A percentile compares a stretch with the other conserved stretches of the same genome.
Evolutionary conservation across 208 protist species (phyloP).

Genomic region (Balamuthia mandrillaris): DNA sequence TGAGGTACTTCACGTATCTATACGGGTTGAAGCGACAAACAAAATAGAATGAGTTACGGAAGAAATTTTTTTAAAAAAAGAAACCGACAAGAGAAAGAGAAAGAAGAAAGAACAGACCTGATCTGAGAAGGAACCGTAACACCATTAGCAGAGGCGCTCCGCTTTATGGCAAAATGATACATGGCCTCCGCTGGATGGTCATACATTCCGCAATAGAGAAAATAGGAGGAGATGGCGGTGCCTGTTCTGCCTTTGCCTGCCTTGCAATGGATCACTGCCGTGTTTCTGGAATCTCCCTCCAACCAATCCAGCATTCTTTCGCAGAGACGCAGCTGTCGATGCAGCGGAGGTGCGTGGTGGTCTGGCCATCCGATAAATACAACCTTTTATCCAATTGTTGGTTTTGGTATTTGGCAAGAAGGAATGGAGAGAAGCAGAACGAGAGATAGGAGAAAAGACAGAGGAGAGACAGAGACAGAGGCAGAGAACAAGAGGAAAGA

Average conservation of each 20-base stretch:
- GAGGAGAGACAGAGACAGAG: too few relatives aligned
- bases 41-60: too few relatives aligned
- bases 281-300: background rate
- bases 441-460: too few relatives aligned
- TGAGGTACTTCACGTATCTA: too few relatives aligned
- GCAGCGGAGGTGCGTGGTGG: background rate
- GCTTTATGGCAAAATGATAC: background rate
- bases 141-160: background rate
- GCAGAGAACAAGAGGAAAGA: too few relatives aligned
- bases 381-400: too few relatives aligned
- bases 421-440: too few relatives aligned
- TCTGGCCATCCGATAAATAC: constrained; percentile 10
- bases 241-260: constrained; percentile 14
- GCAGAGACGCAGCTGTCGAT: background rate
- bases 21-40: too few relatives aligned
- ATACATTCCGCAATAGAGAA: constrained; percentile 15
- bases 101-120: background rate
- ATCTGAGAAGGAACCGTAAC: constrained; percentile 20
- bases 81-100: too few relatives aligned
- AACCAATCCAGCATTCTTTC: constrained; percentile 2
- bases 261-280: constrained; percentile 20
- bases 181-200: background rate
- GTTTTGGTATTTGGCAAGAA: too few relatives aligned
- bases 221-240: constrained; percentile 25
- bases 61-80: background rate